Conservation (phyloP, 495 filamentous ascomycete species). For the Penicillium taxi region DNA sequence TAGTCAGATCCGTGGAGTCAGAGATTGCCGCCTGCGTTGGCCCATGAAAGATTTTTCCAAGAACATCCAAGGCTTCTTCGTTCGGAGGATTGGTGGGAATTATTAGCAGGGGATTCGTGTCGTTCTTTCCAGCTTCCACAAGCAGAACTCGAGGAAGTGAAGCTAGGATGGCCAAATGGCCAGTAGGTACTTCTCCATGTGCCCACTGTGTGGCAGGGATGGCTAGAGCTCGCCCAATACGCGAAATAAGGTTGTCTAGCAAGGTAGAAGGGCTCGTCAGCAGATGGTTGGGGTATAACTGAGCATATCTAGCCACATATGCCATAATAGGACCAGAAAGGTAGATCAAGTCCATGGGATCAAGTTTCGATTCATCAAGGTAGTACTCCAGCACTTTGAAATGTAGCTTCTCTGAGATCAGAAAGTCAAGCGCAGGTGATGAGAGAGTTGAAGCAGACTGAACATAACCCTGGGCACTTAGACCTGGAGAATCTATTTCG, state of each 20-base stretch:
- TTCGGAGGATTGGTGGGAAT: constrained; percentile 45
- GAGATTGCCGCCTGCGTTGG: constrained; percentile 24
- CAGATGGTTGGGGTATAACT: constrained; percentile 48
- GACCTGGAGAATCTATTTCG: constrained; percentile 35
- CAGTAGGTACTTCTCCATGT: constrained; percentile 41
- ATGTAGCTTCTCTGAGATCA: constrained; percentile 46
- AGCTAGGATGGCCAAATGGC: constrained; percentile 49
- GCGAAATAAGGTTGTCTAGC: constrained; percentile 38
- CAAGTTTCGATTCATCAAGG: constrained; percentile 42
- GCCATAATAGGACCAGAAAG: constrained; percentile 47
- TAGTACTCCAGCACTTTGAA: constrained; percentile 43
- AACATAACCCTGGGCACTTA: constrained; percentile 24
- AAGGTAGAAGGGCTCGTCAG: constrained; percentile 33
- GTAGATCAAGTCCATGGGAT: constrained; percentile 44
- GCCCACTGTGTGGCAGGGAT: constrained; percentile 45
- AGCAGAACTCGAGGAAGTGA: constrained; percentile 50
- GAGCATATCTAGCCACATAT: constrained; percentile 51
- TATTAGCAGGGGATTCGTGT: constrained; percentile 37
- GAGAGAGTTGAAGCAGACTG: constrained; percentile 37
- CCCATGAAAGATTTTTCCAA: constrained; percentile 50
- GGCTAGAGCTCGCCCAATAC: constrained; percentile 36
- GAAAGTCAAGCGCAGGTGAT: constrained; percentile 49
- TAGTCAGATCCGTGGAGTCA: constrained; percentile 24
- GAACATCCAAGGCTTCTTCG: constrained; percentile 45
- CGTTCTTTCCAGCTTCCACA: constrained; percentile 40